Evolutionary conservation across 306 rosid genomes (phyloP).

Genomic region (Medicago ruthenica): DNA sequence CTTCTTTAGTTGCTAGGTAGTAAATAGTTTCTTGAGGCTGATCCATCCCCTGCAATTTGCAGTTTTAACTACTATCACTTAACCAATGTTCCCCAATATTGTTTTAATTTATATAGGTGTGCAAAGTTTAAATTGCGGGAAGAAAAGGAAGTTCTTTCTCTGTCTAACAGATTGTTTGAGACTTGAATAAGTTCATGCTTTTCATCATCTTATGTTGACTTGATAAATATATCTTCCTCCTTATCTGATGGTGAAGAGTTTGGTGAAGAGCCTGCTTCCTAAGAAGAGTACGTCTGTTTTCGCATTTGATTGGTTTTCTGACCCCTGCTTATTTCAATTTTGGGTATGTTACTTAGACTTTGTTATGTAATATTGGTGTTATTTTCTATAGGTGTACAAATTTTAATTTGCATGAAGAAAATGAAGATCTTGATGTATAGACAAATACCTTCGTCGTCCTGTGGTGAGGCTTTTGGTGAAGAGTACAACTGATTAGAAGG

Average conservation of each 20-base stretch:
- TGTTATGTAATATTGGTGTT: neutral
- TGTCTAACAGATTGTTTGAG: neutral
- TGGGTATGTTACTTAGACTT: neutral
- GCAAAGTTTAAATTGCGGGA: neutral
- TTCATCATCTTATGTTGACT: neutral
- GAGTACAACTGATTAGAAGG: neutral
- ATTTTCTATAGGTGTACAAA: neutral
- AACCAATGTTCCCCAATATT: neutral
- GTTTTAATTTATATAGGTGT: neutral
- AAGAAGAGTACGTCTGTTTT: neutral
- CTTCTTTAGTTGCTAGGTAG: neutral
- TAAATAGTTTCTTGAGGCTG: neutral
- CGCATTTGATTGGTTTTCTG: neutral
- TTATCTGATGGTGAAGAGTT: neutral
- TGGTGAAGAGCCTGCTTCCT: neutral
- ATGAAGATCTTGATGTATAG: neutral
- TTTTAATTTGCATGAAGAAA: neutral
- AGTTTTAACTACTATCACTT: neutral
- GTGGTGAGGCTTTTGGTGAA: neutral
- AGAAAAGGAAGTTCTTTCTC: constrained; percentile 2
- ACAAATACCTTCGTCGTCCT: neutral
- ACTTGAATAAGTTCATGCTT: neutral
- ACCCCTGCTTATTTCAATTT: neutral
- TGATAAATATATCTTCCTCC: neutral
- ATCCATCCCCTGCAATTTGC: neutral